Base-by-base conservation (phyloP, 306 rosid genomes). In the Cicer yamashitae region DNA sequence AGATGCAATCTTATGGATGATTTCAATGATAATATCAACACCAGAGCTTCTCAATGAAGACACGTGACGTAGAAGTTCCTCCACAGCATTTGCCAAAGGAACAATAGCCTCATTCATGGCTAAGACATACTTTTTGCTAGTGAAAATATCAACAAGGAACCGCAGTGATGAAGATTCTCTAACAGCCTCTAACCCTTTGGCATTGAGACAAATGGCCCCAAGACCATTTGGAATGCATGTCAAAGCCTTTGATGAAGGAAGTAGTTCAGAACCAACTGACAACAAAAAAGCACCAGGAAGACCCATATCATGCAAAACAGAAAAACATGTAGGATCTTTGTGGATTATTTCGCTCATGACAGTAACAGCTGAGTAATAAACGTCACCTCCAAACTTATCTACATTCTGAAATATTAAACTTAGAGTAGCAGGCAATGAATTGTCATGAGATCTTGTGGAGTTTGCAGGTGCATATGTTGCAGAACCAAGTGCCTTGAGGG, bases 301-400 rank as follows among this genome's bases (percentile, higher is more conserved):
- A 77, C 99, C 99, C 93, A 92, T 82, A 67, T 96, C 99, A 71
- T 90, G 97, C 81, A 96, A 82, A 80, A 84, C 77, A 73, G 96
- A 70, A 83, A 89, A 92, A 74, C 90, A 92, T 6, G 99, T 96
- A 56, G 98, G 98, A 77, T 96, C 98, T 84, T 92, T 92, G 86
- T 96, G 98, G 82, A 96, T 96, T 56, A 93, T 89, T 85, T 96
- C 99, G 57, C 99, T 96, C 97, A 92, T 88, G 48, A 92, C 90
- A 74, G 98, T 96, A 75, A 92, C 98, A 60, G 98, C 96, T 41
- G 99, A 96, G 83, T 88, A 84, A 84, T 96, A 92, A 80, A 92
- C 89, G 80, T 96, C 98, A 65, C 99, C 99, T 50, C 99, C 98
- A 82, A 96, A 92, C 84, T 96, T 92, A 65, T 83, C 88, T 60